Evolutionary conservation across 306 rosid species (phyloP).

Genomic region (Sphenostylis stenocarpa): DNA sequence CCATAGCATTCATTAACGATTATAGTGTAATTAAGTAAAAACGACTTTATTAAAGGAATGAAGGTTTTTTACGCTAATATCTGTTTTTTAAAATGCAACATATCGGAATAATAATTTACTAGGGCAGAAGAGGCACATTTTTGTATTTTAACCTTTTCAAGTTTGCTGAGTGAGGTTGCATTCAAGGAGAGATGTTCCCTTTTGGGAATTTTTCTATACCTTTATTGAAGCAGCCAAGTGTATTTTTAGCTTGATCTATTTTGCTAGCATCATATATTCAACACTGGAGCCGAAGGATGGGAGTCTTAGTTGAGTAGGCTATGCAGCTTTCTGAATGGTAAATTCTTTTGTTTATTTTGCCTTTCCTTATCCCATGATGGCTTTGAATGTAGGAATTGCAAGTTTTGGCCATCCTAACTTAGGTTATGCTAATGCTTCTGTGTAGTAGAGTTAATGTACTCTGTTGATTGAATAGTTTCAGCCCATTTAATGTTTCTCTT

Average conservation of each 20-base stretch:
- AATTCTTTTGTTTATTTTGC: conserved; percentile 14
- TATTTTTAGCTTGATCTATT: conserved; percentile 28
- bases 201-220: conserved; percentile 13
- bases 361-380: conserved; percentile 23
- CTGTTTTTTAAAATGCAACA: background rate
- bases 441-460: background rate
- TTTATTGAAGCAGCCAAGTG: conserved; percentile 25
- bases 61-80: background rate
- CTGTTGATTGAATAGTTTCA: conserved; percentile 20
- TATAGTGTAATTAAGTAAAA: background rate
- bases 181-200: conserved; percentile 8
- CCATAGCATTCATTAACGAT: background rate
- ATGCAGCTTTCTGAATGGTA: conserved; percentile 33
- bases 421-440: conserved; percentile 11
- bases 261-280: conserved; percentile 28
- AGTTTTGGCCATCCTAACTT: conserved; percentile 4
- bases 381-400: conserved; percentile 14
- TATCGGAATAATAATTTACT: background rate
- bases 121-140: background rate
- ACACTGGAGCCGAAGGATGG: conserved; percentile 33
- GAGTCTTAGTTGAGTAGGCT: conserved; percentile 36
- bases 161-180: conserved; percentile 20
- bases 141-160: background rate
- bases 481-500: background rate
- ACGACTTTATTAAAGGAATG: background rate